Evolutionary conservation across 108 stramenopile species (phyloP).

Genomic region (Cylindrotheca closterium): DNA sequence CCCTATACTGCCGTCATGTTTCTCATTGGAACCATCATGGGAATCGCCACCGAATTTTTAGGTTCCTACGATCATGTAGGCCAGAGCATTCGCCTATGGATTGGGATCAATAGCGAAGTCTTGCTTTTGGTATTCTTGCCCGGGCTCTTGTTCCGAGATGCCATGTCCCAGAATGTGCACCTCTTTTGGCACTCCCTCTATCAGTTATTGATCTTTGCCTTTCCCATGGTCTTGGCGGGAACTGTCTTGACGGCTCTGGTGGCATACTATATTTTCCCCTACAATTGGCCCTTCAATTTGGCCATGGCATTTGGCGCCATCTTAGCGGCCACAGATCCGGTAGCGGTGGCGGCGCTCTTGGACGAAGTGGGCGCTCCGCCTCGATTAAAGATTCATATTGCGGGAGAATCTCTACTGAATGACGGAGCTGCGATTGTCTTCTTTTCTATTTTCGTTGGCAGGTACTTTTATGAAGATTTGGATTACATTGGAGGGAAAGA

Average conservation of each 20-base stretch:
- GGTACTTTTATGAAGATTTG: slow-evolving; percentile 29
- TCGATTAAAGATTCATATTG: slow-evolving; percentile 69
- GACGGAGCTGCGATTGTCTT: slow-evolving; percentile 93
- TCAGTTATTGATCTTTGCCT: slow-evolving; percentile 83
- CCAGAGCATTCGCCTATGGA: slow-evolving; percentile 5
- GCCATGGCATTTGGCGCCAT: slow-evolving; percentile 86
- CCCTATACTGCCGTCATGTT: slow-evolving; percentile 87
- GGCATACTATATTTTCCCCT: slow-evolving; percentile 62
- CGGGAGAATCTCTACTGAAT: slow-evolving; percentile 82
- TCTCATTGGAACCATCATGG: slow-evolving; percentile 63
- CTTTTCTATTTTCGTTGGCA: slow-evolving; percentile 72
- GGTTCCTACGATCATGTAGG: neutral
- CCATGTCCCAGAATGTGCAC: slow-evolving; percentile 69
- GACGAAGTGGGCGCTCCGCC: slow-evolving; percentile 74
- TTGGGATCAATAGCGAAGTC: slow-evolving; percentile 49
- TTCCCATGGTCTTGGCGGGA: slow-evolving; percentile 79
- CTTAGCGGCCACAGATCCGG: slow-evolving; percentile 92
- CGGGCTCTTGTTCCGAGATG: slow-evolving; percentile 81
- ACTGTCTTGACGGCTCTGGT: slow-evolving; percentile 61
- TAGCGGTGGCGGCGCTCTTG: slow-evolving; percentile 83
- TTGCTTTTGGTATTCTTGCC: slow-evolving; percentile 89
- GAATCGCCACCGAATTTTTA: slow-evolving; percentile 19
- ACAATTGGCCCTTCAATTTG: slow-evolving; percentile 59
- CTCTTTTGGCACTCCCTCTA: slow-evolving; percentile 44
- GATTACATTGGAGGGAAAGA: slow-evolving; percentile 38